These are phyloP conservation scores for Diaporthe sp. DNA, from an alignment of 2,329 filamentous ascomycete species.

Conservation along the genomic window DNA sequence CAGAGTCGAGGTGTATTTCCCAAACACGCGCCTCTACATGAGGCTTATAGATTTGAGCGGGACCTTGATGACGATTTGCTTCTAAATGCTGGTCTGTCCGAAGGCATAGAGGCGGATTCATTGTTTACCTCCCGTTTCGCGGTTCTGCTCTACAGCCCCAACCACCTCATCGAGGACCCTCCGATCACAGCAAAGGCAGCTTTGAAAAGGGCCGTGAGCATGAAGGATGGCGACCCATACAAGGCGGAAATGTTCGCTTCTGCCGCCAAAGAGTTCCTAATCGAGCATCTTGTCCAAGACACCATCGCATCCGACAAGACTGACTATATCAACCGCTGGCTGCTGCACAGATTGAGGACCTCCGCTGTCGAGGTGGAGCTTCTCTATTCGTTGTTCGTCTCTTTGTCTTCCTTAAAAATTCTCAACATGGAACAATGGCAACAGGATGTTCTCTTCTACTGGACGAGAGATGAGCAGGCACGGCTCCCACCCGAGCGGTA, in stretches of 20 bases:
- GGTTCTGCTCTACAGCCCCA: slow-evolving; percentile 62
- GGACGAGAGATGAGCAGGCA: slow-evolving; percentile 53
- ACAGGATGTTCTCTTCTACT: slow-evolving; percentile 54
- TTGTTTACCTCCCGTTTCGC: slow-evolving; percentile 58
- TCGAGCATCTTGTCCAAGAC: slow-evolving; percentile 57
- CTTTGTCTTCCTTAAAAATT: slow-evolving; percentile 45
- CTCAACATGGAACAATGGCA: slow-evolving; percentile 55
- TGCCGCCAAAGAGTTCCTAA: slow-evolving; percentile 62
- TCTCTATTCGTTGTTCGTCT: slow-evolving; percentile 54
- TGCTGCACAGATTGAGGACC: slow-evolving; percentile 63
- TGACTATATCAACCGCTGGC: slow-evolving; percentile 65
- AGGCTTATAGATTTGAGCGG: slow-evolving; percentile 56
- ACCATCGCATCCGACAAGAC: slow-evolving; percentile 52
- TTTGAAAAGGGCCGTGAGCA: slow-evolving; percentile 54
- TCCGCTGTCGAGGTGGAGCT: slow-evolving; percentile 60
- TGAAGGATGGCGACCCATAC: slow-evolving; percentile 44
- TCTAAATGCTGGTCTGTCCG: slow-evolving; percentile 48
- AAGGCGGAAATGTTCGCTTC: slow-evolving; percentile 52
- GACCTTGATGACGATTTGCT: slow-evolving; percentile 55
- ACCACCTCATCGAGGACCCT: slow-evolving; percentile 55
- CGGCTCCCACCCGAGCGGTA: slow-evolving; percentile 41
- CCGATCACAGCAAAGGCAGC: slow-evolving; percentile 58
- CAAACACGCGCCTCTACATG: slow-evolving; percentile 54
- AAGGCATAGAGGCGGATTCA: slow-evolving; percentile 37
- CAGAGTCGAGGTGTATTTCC: slow-evolving; percentile 57